A percentile compares a stretch with the other conserved stretches of the same genome.
phyloP scores from a whole-genome alignment of 129 eudicot species.

The Rutidosis leptorrhynchoides region DNA sequence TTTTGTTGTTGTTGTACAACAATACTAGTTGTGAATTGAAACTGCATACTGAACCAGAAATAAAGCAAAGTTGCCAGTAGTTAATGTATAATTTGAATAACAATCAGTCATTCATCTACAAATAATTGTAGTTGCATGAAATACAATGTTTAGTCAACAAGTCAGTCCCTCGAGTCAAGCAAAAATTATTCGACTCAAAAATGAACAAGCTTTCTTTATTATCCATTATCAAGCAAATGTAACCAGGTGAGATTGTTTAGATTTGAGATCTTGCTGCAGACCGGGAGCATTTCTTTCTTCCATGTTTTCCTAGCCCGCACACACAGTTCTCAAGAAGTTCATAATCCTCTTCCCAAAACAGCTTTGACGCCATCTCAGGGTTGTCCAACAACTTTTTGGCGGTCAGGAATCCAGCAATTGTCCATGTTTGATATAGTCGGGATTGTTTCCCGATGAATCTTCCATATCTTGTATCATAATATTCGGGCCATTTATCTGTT shows the following conservation, averaged over 20 bases:
- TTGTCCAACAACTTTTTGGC: constrained; percentile 72
- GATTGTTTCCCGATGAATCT: constrained; percentile 86
- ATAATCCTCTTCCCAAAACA: constrained; percentile 82
- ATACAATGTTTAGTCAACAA: background rate
- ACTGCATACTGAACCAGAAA: background rate
- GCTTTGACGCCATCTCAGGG: constrained; percentile 60
- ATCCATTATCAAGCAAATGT: background rate
- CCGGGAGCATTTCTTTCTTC: constrained; percentile 63
- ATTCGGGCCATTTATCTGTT: constrained; percentile 79
- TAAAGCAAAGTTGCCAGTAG: background rate
- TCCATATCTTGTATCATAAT: constrained; percentile 78
- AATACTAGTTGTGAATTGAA: background rate
- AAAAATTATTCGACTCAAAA: background rate
- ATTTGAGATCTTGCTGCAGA: constrained; percentile 46
- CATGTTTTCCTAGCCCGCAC: constrained; percentile 57
- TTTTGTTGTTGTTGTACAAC: too few relatives aligned
- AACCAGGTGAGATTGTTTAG: constrained; percentile 1
- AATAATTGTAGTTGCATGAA: background rate
- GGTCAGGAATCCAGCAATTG: constrained; percentile 76
- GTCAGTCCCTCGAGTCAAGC: background rate
- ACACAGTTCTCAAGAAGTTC: constrained; percentile 83
- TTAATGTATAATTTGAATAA: background rate
- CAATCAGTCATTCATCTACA: background rate
- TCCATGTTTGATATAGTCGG: constrained; percentile 82
- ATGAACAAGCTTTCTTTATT: background rate